These are phyloP conservation scores for Bocquillonia castaneifolia DNA, from an alignment of 441 rosid genomes.

Conservation along the genomic window DNA sequence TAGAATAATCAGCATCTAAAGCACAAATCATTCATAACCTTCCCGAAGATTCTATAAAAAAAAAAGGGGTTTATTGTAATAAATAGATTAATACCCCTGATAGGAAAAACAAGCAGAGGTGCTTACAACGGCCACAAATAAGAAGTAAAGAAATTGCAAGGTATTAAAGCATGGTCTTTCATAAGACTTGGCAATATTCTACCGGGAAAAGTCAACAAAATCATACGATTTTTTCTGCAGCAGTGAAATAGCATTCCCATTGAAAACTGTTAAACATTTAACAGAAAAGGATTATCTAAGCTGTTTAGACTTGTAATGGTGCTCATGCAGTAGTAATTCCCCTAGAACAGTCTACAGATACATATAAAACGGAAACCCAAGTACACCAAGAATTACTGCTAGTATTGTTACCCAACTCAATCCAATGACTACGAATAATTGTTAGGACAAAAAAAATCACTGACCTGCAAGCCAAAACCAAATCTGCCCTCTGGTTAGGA, in stretches of 20 bases:
- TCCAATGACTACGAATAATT: neutral
- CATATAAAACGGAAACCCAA: neutral
- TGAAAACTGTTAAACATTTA: neutral
- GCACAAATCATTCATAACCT: no score
- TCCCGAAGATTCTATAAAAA: no score
- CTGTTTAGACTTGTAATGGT: neutral
- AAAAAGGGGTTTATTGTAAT: no score
- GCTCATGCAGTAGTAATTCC: neutral
- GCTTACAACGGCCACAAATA: neutral
- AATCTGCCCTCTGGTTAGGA: constrained; percentile 87
- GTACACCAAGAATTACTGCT: neutral
- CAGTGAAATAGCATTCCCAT: neutral
- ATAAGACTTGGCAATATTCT: neutral
- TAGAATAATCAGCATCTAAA: no score
- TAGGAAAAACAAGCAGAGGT: no score
- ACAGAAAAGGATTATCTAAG: neutral
- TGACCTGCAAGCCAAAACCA: constrained; percentile 95
- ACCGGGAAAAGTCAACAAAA: neutral
- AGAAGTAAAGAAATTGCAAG: neutral
- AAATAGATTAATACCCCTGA: no score
- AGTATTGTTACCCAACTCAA: neutral
- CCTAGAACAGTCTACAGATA: neutral
- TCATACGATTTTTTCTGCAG: neutral
- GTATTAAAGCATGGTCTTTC: neutral
- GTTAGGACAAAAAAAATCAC: neutral